Base-by-base conservation (phyloP, 257 asterid species). In the Nicotiana paniculata region DNA sequence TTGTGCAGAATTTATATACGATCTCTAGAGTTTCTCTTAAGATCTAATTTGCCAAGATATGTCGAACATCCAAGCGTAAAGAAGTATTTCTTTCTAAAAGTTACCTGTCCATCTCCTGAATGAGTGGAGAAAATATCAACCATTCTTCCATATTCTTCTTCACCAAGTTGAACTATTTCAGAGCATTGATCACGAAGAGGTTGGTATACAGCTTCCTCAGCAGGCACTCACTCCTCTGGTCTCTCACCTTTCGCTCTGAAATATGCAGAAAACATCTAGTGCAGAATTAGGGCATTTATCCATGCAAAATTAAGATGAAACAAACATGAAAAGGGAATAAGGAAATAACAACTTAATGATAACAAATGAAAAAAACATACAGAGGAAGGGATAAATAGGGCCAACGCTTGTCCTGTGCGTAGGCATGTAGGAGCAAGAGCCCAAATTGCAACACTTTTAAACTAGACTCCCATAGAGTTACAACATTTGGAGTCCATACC, bases 211-310 rank as follows among this genome's bases (percentile, higher is more conserved):
- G 86, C 81, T 81, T 72, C 72, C 87, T 94, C 97, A 61, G 84
- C 87, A 26, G 99, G 99, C 81, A 94, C 99, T 98, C 99, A 94
- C 15, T 94, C 98, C 82, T 87, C 94, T 16, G 99, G 98, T 88
- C 99, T 93, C 88, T 92, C 95, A 57, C 85, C 82, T 89, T 95
- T 93, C 85, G 68, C 82, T 77, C 99, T 96, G 9, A 90, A 48
- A 74, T 13, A 33, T 37, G 26, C 51, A 13, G 43, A 74, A 69
- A 74, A 61, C 28, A 83, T 80, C 37, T 13, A 61, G 84, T 48
- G 53, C 62, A 62, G 61, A 64, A 63, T 28, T 80, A 26, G 83
- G 55, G 9, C 18, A 48, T 74, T 54, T 43, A 48, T 24, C 78
- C 37, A 0, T 46, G 48, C 48, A 1, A 48, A 74, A 48, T 24